phyloP scores from a whole-genome alignment of 768 basidiomycete genomes.

The Lyophyllum atratum region DNA sequence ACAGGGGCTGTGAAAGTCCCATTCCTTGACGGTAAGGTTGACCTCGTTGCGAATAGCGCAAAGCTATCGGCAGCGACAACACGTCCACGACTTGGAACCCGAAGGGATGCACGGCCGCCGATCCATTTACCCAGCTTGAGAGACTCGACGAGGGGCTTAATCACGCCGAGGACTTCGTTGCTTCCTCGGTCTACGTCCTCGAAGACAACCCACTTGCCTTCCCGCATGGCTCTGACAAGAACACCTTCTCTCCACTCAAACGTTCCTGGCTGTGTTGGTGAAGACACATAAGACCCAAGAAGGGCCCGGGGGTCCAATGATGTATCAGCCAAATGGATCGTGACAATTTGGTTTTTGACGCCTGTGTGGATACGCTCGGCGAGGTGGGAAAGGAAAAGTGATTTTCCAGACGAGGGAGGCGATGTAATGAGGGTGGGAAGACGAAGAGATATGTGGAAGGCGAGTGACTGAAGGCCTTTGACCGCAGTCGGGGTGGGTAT shows the following conservation, averaged over 20 bases:
- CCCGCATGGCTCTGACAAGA: conserved; percentile 83
- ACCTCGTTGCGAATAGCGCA: conserved; percentile 88
- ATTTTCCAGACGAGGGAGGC: conserved; percentile 87
- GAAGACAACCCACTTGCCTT: conserved; percentile 91
- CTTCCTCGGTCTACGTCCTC: conserved; percentile 92
- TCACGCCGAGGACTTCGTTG: conserved; percentile 83
- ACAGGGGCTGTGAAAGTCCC: conserved; percentile 55
- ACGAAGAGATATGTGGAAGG: conserved; percentile 63
- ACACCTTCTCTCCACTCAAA: conserved; percentile 98
- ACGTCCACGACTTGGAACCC: conserved; percentile 72
- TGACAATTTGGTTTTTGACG: conserved; percentile 69
- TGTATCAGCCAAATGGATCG: conserved; percentile 91
- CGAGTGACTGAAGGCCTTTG: conserved; percentile 60
- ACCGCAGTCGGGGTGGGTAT: conserved; percentile 67
- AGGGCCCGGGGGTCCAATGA: conserved; percentile 93
- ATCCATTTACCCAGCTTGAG: conserved; percentile 70
- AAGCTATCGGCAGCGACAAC: conserved; percentile 81
- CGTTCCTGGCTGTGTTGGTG: conserved; percentile 75
- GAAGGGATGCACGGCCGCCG: conserved; percentile 66
- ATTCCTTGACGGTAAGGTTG: conserved; percentile 48
- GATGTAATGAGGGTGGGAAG: conserved; percentile 84
- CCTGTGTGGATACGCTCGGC: conserved; percentile 64
- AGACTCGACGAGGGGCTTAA: conserved; percentile 84
- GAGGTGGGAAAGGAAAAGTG: conserved; percentile 76
- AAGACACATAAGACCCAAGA: conserved; percentile 91